These are phyloP conservation scores for Trichoderma erinaceum DNA, from an alignment of 495 filamentous ascomycete genomes.

Conservation along the genomic window DNA sequence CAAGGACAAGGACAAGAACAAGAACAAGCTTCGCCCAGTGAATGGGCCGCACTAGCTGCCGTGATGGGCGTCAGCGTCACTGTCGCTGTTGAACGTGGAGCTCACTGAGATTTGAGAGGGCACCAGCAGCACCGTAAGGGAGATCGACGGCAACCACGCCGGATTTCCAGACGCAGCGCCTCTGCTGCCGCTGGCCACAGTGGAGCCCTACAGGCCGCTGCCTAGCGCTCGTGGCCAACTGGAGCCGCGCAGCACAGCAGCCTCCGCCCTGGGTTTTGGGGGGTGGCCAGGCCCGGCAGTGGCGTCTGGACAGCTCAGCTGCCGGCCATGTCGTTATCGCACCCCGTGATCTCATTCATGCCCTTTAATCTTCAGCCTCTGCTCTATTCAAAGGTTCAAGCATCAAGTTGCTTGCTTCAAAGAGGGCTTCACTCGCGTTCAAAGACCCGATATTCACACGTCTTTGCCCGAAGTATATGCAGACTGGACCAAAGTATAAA, in stretches of 20 bases:
- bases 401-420: background rate
- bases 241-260: background rate
- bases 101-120: background rate
- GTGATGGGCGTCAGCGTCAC: background rate
- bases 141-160: too few relatives aligned
- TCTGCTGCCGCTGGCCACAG: background rate
- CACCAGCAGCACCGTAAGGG: too few relatives aligned
- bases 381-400: background rate
- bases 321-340: background rate
- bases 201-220: background rate
- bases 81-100: background rate
- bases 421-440: background rate
- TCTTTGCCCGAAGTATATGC: background rate
- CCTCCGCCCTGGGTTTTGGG: background rate
- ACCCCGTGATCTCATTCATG: constrained; percentile 11
- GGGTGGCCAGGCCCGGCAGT: background rate
- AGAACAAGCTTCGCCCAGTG: background rate
- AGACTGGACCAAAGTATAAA: too few relatives aligned
- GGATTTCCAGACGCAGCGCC: background rate
- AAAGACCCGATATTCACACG: background rate
- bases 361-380: background rate
- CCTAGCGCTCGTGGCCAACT: background rate
- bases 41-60: background rate
- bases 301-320: background rate
- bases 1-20: background rate